Base-by-base conservation (phyloP, 2,329 filamentous ascomycete species). In the Colletotrichum caudatum region DNA sequence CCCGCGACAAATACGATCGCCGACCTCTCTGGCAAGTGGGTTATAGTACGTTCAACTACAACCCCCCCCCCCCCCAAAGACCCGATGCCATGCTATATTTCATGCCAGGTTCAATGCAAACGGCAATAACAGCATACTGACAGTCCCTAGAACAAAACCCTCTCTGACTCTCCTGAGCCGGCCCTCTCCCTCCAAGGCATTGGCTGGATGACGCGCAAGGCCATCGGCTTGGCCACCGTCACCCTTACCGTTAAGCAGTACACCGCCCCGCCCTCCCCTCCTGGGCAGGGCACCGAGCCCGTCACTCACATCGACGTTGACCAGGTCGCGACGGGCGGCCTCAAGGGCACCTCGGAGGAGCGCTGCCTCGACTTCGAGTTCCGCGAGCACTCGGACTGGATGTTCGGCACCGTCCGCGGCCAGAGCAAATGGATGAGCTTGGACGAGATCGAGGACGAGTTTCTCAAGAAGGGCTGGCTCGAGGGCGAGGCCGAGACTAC, bases 321-420 rank as follows among this genome's bases (percentile, higher is more conserved):
- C 69, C 94, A 97, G 83, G 84, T 88, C 58, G 85, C 89, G 48
- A 93, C 92, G 11, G 93, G 91, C 71, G 92, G 91, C 66, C 84
- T 97, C 74, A 89, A 88, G 77, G 91, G 89, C 76, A 94, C 84
- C 61, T 78, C 83, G 53, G 88, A 90, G 85, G 79, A 81, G 74
- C 88, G 88, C 70, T 87, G 84, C 78, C 76, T 88, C 64, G 88
- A 90, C 82, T 78, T 81, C 79, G 76, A 75, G 65, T 80, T 76
- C 75, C 90, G 92, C 76, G 87, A 89, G 74, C 93, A 95, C 84
- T 84, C 83, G 33, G 94, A 97, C 84, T 91, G 90, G 85, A 88
- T 97, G 75, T 97, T 97, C 80, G 94, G 94, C 70, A 83, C 82
- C 66, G 87, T 96, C 73, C 84, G 84, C 63, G 93, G 92, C 69